phyloP scores from a whole-genome alignment of 2,329 filamentous ascomycete genomes.

The Fonsecaea monophora region DNA sequence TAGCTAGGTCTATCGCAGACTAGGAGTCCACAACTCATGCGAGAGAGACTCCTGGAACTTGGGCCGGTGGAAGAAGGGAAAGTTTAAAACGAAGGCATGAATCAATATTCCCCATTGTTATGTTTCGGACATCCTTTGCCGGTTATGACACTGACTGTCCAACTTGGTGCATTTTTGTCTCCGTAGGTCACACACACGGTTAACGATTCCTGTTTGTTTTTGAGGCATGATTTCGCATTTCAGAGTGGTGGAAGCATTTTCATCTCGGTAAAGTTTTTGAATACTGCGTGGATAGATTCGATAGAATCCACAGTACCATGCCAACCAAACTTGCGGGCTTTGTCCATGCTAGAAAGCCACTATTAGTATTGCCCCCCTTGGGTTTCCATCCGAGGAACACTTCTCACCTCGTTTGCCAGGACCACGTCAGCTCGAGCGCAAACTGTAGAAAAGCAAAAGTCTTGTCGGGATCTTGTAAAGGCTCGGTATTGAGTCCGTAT shows the following conservation, averaged over 20 bases:
- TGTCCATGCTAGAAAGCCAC: conserved; percentile 48
- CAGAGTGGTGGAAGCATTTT: conserved; percentile 51
- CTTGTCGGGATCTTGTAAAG: conserved; percentile 27
- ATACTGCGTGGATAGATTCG: conserved; percentile 53
- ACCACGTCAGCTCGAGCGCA: conserved; percentile 31
- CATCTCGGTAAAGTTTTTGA: conserved; percentile 51
- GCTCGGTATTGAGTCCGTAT: conserved; percentile 23
- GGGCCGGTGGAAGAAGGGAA: too few species aligned
- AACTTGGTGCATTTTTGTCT: neutral
- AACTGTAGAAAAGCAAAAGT: conserved; percentile 31
- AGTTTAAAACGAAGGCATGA: too few species aligned
- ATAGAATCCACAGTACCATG: conserved; percentile 55
- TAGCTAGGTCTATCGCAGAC: too few species aligned
- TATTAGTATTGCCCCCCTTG: conserved; percentile 14
- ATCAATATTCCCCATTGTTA: too few species aligned
- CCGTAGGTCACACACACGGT: neutral
- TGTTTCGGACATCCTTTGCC: too few species aligned
- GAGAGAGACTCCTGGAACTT: too few species aligned
- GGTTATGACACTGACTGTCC: too few species aligned
- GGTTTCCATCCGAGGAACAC: neutral
- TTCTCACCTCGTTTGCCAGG: conserved; percentile 28
- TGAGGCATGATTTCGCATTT: conserved; percentile 1
- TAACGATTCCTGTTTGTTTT: neutral
- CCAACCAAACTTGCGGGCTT: conserved; percentile 56
- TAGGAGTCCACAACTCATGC: too few species aligned